These are phyloP conservation scores for Borovskyia barvae DNA, from an alignment of 208 protist species.

Conservation along the genomic window DNA sequence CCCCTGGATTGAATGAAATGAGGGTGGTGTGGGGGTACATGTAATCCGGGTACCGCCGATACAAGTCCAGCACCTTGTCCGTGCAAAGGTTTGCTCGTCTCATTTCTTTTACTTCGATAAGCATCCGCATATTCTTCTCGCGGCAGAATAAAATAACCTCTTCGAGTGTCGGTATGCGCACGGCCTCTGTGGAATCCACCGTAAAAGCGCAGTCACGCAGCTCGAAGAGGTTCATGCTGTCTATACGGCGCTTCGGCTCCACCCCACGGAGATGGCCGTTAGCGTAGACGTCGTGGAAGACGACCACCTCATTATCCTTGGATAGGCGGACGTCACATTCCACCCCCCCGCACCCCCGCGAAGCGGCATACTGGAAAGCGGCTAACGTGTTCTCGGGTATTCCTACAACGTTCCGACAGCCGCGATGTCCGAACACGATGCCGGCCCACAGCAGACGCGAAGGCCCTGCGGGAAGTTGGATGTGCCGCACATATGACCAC, in stretches of 20 bases:
- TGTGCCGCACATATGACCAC: conserved; percentile 69
- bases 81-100: conserved; percentile 49
- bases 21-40: conserved; percentile 88
- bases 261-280: conserved; percentile 47
- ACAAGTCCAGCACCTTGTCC: conserved; percentile 80
- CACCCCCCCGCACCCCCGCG: conserved; percentile 62
- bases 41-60: conserved; percentile 78
- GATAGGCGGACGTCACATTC: conserved; percentile 87
- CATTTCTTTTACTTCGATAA: conserved; percentile 90
- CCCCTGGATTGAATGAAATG: conserved; percentile 71
- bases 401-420: conserved; percentile 63
- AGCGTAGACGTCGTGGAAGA: conserved; percentile 77
- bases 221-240: conserved; percentile 73
- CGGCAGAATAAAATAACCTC: conserved; percentile 81
- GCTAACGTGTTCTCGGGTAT: conserved; percentile 87
- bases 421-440: conserved; percentile 88
- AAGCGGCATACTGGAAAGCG: conserved; percentile 84
- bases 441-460: conserved; percentile 70
- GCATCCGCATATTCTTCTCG: conserved; percentile 68
- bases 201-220: conserved; percentile 58
- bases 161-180: conserved; percentile 83
- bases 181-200: conserved; percentile 63
- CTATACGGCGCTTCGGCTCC: conserved; percentile 46
- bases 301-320: conserved; percentile 79
- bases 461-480: conserved; percentile 74